Evolutionary conservation across 2,329 filamentous ascomycete genomes (phyloP), one percentile per base, ranked within the genome.

Genomic region (Aspergillus cejpii): DNA sequence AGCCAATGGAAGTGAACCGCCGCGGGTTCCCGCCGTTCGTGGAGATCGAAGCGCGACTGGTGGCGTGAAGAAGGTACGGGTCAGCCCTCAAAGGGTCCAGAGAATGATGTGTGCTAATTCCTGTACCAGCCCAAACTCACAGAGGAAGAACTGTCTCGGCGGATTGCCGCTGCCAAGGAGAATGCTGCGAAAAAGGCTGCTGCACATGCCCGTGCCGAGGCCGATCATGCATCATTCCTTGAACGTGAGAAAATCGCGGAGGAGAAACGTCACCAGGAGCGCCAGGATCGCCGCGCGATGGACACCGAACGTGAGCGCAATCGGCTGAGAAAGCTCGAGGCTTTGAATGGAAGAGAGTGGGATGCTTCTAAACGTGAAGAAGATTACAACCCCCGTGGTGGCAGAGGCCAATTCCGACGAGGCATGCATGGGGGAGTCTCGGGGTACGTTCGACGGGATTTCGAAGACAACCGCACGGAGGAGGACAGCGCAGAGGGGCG

Each of bases 121-220:
- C 24, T 46, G 48, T 26, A 27, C 8, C 65, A 79, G 63, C 75
- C 77, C 2, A 82, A 81, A 63, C 73, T 84, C 36, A 84, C 80
- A 1, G 81, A 84, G 57, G 77, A 75, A 51, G 76, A 85, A 60
- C 72, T 85, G 6, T 74, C 72, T 3, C 76, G 74, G 37, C 78
- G 79, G 49, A 76, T 85, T 48, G 78, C 76, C 6, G 71, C 73
- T 27, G 83, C 83, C 55, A 74, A 75, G 50, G 72, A 81, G 52
- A 77, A 81, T 45, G 83, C 82, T 42, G 76, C 75, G 5, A 73
- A 76, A 39, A 71, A 79, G 11, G 72, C 74, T 6, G 79, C 77
- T 6, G 78, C 79, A 0, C 80, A 85, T 57, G 77, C 76, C 1
- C 74, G 80, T 20, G 80, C 80, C n/a, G 78, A 84, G 66, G 80